phyloP scores from a whole-genome alignment of 176 grass and related monocot species.

The Melocanna baccifera region DNA sequence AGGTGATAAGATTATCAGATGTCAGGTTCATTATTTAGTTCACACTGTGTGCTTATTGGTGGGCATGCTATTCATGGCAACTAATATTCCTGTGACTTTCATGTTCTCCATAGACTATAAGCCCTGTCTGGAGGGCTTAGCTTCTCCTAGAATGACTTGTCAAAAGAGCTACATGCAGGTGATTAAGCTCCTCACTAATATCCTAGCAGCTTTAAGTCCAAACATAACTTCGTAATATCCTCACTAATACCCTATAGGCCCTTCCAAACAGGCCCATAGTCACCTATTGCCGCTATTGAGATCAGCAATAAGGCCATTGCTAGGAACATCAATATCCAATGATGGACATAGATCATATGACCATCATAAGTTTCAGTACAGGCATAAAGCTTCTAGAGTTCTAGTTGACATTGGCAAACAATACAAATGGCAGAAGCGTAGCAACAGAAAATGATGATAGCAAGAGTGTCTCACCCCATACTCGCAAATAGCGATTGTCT shows the following conservation, averaged over 20 bases:
- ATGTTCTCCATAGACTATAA: constrained; percentile 6
- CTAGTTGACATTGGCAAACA: constrained; percentile 17
- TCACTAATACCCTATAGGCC: neutral
- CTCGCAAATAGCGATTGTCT: constrained; percentile 93
- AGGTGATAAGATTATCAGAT: constrained; percentile 5
- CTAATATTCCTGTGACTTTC: neutral
- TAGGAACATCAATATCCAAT: constrained; percentile 2
- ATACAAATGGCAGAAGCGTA: constrained; percentile 5
- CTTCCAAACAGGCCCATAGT: neutral
- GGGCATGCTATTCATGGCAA: neutral
- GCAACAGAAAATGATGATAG: neutral
- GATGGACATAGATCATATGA: neutral
- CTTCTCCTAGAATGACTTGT: constrained; percentile 19
- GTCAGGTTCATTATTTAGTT: constrained; percentile 31
- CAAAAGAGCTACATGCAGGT: neutral
- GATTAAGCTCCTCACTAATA: neutral
- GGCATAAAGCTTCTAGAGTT: neutral
- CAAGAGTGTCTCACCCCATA: constrained; percentile 70
- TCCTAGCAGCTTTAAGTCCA: neutral
- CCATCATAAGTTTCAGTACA: constrained; percentile 1
- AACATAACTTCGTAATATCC: too few species aligned
- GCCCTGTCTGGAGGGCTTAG: neutral
- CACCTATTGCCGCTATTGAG: neutral
- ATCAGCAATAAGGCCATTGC: constrained; percentile 5
- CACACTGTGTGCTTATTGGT: neutral